phyloP scores from a whole-genome alignment of 768 basidiomycete species.

The Phanerochaete carnosa region DNA sequence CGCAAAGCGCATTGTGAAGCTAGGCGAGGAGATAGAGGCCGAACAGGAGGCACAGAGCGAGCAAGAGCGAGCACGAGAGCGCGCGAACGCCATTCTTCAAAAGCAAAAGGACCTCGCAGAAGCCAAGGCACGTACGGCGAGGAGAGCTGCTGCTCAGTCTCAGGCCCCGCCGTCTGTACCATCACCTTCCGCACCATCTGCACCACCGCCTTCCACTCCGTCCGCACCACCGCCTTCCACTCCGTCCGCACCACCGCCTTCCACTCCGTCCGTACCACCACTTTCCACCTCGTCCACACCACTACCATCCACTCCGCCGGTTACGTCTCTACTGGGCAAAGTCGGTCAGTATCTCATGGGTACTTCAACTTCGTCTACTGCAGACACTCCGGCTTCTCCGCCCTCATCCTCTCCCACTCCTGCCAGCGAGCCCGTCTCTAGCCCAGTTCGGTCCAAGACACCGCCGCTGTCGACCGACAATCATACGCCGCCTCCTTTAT shows the following conservation, averaged over 20 bases:
- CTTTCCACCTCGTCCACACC: background rate
- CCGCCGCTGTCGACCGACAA: background rate
- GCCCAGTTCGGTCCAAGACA: background rate
- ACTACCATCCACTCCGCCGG: too few relatives aligned
- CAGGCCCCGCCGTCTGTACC: background rate
- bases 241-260: too few relatives aligned
- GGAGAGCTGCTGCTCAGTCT: background rate
- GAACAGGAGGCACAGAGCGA: conserved; percentile 35
- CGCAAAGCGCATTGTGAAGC: conserved; percentile 35
- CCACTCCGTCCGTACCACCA: too few relatives aligned
- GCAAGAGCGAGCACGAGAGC: conserved; percentile 32
- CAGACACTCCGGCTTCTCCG: background rate
- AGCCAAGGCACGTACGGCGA: conserved; percentile 12
- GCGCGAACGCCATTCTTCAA: conserved; percentile 34
- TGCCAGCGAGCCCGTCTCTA: background rate
- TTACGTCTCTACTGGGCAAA: too few relatives aligned
- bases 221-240: too few relatives aligned
- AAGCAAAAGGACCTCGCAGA: conserved; percentile 45
- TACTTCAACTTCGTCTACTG: background rate
- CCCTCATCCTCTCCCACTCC: background rate
- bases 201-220: background rate
- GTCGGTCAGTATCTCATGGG: too few relatives aligned
- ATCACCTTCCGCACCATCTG: background rate
- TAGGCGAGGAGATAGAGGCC: conserved; percentile 39
- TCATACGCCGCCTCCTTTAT: background rate